Conservation (phyloP, 495 filamentous ascomycete species). For the Neurospora sp. region DNA sequence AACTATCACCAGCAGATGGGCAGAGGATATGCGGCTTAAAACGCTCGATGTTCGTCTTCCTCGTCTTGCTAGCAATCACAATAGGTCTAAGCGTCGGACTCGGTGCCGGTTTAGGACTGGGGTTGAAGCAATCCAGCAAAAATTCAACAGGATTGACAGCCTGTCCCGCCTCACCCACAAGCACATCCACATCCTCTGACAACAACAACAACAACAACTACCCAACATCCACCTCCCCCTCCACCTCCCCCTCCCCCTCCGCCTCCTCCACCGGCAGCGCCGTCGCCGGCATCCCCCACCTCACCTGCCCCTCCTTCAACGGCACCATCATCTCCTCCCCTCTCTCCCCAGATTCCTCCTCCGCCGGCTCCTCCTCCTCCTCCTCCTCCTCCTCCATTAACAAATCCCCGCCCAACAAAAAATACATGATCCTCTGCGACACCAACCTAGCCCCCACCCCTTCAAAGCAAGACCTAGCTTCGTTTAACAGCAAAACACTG, state of each 20-base stretch:
- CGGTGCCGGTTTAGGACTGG: not conserved
- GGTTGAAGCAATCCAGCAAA: not conserved
- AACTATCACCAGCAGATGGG: not conserved
- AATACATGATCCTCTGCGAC: not conserved
- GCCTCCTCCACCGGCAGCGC: not conserved
- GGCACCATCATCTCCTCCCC: not conserved
- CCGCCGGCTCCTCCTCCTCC: not conserved
- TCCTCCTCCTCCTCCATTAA: not conserved
- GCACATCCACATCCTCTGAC: not conserved
- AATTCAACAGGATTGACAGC: not conserved
- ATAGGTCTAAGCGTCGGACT: not conserved
- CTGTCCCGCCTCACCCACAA: not conserved
- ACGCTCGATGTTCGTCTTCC: not conserved
- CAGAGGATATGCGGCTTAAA: not conserved
- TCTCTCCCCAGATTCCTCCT: not conserved
- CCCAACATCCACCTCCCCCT: not conserved
- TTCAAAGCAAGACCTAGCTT: not conserved
- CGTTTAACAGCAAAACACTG: not conserved
- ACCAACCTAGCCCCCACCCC: not conserved
- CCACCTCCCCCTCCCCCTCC: not conserved
- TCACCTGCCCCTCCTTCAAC: not conserved
- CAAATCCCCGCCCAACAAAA: not conserved
- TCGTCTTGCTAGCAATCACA: not conserved
- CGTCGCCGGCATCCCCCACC: not conserved
- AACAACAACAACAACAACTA: not conserved